phyloP scores from a whole-genome alignment of 2,329 filamentous ascomycete genomes.

The Penicillium sp. region DNA sequence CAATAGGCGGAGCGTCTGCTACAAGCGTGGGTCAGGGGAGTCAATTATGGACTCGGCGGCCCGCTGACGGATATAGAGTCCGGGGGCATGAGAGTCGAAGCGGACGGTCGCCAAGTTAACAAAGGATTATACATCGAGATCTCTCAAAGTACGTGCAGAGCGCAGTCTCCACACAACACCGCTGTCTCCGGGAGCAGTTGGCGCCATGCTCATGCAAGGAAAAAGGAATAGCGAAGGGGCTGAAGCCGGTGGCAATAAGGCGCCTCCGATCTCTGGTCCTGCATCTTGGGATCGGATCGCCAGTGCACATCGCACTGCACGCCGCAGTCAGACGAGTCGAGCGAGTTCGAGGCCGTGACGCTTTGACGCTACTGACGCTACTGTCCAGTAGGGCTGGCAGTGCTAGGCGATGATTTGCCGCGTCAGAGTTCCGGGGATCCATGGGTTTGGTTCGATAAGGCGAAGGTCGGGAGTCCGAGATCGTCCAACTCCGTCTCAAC shows the following conservation, averaged over 20 bases:
- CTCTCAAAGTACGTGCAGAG: not conserved
- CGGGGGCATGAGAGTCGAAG: constrained; percentile 3
- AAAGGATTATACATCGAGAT: too few relatives aligned
- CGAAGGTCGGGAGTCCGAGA: constrained; percentile 6
- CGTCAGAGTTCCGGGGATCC: constrained; percentile 3
- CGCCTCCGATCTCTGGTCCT: constrained; percentile 13
- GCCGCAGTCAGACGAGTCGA: constrained; percentile 10
- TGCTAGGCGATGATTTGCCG: constrained; percentile 5
- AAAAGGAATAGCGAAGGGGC: constrained; percentile 18
- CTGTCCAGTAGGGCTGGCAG: constrained; percentile 7
- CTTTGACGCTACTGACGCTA: constrained; percentile 10
- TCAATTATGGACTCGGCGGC: constrained; percentile 3
- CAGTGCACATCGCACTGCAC: constrained; percentile 8
- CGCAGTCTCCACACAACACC: not conserved
- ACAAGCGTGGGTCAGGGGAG: too few relatives aligned
- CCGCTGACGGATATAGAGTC: constrained; percentile 13
- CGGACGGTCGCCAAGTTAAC: too few relatives aligned
- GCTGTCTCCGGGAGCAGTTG: not conserved
- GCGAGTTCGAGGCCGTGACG: constrained; percentile 3
- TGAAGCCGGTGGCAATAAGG: constrained; percentile 22
- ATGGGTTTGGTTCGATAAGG: too few relatives aligned
- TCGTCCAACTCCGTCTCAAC: too few relatives aligned
- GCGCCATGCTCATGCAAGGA: constrained; percentile 23
- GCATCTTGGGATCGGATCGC: constrained; percentile 18
- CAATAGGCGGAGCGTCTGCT: too few relatives aligned